These are phyloP conservation scores for Mortierella hygrophila DNA, from an alignment of 192 early-diverging fungal species.

Conservation along the genomic window DNA sequence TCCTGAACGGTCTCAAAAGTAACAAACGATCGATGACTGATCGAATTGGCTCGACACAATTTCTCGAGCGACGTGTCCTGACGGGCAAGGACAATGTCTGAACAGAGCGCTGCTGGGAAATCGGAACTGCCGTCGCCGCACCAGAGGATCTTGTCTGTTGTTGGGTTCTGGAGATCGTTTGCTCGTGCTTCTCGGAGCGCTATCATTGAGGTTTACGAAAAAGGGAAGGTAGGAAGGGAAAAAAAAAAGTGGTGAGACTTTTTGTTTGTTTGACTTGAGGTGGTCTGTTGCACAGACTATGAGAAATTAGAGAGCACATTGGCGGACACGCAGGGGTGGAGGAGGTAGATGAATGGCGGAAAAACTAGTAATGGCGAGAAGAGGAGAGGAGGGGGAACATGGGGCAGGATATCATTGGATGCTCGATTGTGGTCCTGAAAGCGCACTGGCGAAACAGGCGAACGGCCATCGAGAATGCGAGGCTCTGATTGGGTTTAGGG, in stretches of 20 bases:
- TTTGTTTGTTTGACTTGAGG: neutral
- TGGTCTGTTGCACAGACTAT: neutral
- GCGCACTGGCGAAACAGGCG: too few species aligned
- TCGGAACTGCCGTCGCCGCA: conserved; percentile 50
- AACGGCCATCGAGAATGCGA: too few species aligned
- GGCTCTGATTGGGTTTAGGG: too few species aligned
- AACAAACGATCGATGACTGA: conserved; percentile 20
- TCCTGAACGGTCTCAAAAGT: conserved; percentile 30
- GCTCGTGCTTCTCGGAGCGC: conserved; percentile 31
- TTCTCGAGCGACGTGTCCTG: conserved; percentile 34
- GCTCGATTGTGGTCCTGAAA: too few species aligned
- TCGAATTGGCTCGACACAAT: conserved; percentile 26
- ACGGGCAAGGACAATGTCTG: conserved; percentile 35
- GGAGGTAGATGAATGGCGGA: neutral
- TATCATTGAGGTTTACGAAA: neutral
- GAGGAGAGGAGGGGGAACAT: neutral
- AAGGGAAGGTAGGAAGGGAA: neutral
- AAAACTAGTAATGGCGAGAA: neutral
- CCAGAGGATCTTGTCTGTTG: conserved; percentile 31
- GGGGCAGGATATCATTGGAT: neutral
- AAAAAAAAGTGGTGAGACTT: neutral
- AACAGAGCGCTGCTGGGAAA: conserved; percentile 34
- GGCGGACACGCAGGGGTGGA: neutral
- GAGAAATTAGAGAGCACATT: neutral
- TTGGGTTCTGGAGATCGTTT: conserved; percentile 25